Evolutionary conservation across 768 basidiomycete genomes (phyloP).

Genomic region (Cubamyces sp.): DNA sequence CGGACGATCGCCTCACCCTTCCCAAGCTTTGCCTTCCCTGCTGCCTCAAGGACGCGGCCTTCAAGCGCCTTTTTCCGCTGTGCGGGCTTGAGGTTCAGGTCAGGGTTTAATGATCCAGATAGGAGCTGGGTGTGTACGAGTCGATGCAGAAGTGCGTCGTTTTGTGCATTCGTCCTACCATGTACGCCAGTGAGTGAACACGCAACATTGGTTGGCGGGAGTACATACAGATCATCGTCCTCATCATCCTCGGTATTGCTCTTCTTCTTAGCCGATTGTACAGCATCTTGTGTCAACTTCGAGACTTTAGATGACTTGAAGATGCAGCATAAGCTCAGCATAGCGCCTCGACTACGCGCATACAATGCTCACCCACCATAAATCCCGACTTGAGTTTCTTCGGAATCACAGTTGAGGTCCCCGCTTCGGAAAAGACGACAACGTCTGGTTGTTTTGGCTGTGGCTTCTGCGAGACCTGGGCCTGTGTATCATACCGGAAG

Average conservation of each 20-base stretch:
- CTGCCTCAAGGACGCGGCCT: constrained; percentile 75
- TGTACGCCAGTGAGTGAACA: not conserved
- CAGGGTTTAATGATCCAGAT: constrained; percentile 69
- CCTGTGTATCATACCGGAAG: constrained; percentile 37
- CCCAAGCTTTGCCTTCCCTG: constrained; percentile 70
- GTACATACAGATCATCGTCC: constrained; percentile 54
- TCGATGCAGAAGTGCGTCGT: constrained; percentile 78
- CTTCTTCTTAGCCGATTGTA: constrained; percentile 30
- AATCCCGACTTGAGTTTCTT: constrained; percentile 59
- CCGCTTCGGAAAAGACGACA: constrained; percentile 57
- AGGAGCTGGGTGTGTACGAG: constrained; percentile 80
- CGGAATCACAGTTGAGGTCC: constrained; percentile 25
- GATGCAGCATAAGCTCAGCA: not conserved
- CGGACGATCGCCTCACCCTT: constrained; percentile 71
- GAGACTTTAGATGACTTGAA: constrained; percentile 79
- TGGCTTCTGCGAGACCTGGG: not conserved
- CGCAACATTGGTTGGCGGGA: not conserved
- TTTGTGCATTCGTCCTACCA: constrained; percentile 70
- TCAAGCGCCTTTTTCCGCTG: constrained; percentile 74
- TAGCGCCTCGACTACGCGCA: not conserved
- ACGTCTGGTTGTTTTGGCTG: constrained; percentile 43
- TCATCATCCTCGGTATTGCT: constrained; percentile 41
- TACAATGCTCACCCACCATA: constrained; percentile 57
- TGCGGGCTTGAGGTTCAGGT: constrained; percentile 64
- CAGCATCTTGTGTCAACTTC: constrained; percentile 50